Base-by-base conservation (phyloP, 2,329 filamentous ascomycete genomes). In the Fusarium sp. region DNA sequence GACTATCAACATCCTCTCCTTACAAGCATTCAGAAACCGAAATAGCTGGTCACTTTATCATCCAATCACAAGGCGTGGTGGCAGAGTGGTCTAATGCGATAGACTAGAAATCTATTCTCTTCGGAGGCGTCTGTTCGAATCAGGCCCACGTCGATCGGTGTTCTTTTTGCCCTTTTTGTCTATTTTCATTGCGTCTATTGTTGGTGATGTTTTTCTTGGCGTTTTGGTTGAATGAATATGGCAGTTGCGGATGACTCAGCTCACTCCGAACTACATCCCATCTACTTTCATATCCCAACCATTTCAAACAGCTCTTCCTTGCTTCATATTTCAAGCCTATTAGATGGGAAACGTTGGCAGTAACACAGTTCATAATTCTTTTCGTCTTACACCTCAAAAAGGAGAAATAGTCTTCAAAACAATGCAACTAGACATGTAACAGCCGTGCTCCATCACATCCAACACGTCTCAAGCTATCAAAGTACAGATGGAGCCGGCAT, bases 61-160 rank as follows among this genome's bases (percentile, higher is more conserved):
- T 57, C 71, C 68, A 72, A 73, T 73, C 68, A 73, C 50, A 63
- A 74, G 71, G 71, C 71, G 71, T 71, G 73, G 71, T 73, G 71
- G 71, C 71, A 68, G 71, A 73, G 71, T 73, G 71, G 71, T 73
- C 71, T 73, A 73, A 73, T 68, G 71, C 71, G 71, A 73, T 73
- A 73, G 71, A 73, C 71, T 73, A 73, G 71, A 73, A 73, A 73
- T 73, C 71, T 73, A 73, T 74, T 73, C 71, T 73, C 71, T 22
- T 73, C 70, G 71, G 71, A 73, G 71, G 71, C 71, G 71, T 73
- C 70, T 74, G 67, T 73, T 73, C 68, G 71, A 73, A 73, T 73
- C 71, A 74, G 71, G 71, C 71, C 71, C 73, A 69, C 71, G 71
- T 73, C 71, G 71, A 60, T 71, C 56, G 50, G 40, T 37, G 7